A percentile compares a stretch with the other conserved stretches of the same genome.
These are phyloP conservation scores for Aotearoamyces nothofagi DNA, from an alignment of 2,329 filamentous ascomycete genomes.

Conservation along the genomic window DNA sequence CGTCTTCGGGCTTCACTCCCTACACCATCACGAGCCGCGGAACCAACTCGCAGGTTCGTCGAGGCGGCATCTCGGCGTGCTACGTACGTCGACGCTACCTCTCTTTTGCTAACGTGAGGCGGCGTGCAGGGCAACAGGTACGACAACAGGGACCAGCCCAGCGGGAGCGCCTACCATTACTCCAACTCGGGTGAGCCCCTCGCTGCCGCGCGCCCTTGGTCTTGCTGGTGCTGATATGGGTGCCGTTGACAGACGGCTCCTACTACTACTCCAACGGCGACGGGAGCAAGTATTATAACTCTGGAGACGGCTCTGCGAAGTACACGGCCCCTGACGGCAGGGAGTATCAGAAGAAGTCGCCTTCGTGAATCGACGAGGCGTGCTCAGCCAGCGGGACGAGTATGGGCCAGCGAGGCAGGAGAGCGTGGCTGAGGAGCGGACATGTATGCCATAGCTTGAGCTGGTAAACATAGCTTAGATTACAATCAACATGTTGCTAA, in stretches of 20 bases:
- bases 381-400: no score
- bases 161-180: slow-evolving; percentile 46
- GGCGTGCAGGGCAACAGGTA: slow-evolving; percentile 47
- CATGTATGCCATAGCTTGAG: no score
- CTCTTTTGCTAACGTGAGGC: not conserved
- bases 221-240: slow-evolving; percentile 1
- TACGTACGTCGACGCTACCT: not conserved
- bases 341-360: slow-evolving; percentile 14
- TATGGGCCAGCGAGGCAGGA: no score
- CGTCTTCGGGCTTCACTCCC: slow-evolving; percentile 11
- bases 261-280: slow-evolving; percentile 63
- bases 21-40: slow-evolving; percentile 28
- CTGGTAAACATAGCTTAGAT: no score
- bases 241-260: slow-evolving; percentile 36
- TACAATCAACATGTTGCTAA: no score
- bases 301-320: slow-evolving; percentile 37
- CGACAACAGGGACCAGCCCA: slow-evolving; percentile 45
- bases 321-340: slow-evolving; percentile 43
- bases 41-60: slow-evolving; percentile 44
- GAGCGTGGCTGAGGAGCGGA: no score
- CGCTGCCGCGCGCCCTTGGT: not conserved
- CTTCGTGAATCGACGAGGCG: no score
- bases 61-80: not conserved
- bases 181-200: slow-evolving; percentile 37
- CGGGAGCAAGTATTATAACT: slow-evolving; percentile 54